Evolutionary conservation across 192 early-diverging fungal genomes (phyloP).

Genomic region (Gryganskiella cystojenkinii): DNA sequence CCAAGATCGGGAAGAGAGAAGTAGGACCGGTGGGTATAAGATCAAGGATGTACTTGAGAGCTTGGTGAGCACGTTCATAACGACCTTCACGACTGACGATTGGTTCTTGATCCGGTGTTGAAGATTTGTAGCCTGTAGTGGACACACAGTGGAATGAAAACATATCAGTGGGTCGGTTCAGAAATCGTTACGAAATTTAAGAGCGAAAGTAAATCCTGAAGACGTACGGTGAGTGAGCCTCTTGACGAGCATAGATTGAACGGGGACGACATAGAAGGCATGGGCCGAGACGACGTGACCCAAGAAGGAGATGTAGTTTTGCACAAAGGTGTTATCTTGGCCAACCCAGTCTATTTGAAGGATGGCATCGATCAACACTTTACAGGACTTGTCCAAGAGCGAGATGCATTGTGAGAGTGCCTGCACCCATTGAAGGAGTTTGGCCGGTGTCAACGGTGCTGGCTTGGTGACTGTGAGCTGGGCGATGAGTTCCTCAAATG

Average conservation of each 20-base stretch:
- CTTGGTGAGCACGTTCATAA: constrained; percentile 69
- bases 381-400: constrained; percentile 56
- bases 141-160: background rate
- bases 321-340: constrained; percentile 61
- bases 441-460: constrained; percentile 24
- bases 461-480: constrained; percentile 47
- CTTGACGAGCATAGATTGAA: constrained; percentile 67
- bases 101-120: background rate
- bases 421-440: constrained; percentile 56
- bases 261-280: constrained; percentile 70
- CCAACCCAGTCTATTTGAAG: constrained; percentile 69
- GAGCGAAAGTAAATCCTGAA: background rate
- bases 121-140: constrained; percentile 17
- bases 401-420: constrained; percentile 59
- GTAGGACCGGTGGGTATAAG: constrained; percentile 78
- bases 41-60: constrained; percentile 68
- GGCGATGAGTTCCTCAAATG: constrained; percentile 41
- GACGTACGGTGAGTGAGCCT: constrained; percentile 63
- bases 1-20: constrained; percentile 69
- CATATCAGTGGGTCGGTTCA: background rate
- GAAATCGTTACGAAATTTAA: background rate
- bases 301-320: constrained; percentile 68
- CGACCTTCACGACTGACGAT: constrained; percentile 11
- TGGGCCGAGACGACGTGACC: constrained; percentile 84
- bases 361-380: constrained; percentile 66